phyloP scores from a whole-genome alignment of 2,329 filamentous ascomycete species.

The Fusarium dlaminii region DNA sequence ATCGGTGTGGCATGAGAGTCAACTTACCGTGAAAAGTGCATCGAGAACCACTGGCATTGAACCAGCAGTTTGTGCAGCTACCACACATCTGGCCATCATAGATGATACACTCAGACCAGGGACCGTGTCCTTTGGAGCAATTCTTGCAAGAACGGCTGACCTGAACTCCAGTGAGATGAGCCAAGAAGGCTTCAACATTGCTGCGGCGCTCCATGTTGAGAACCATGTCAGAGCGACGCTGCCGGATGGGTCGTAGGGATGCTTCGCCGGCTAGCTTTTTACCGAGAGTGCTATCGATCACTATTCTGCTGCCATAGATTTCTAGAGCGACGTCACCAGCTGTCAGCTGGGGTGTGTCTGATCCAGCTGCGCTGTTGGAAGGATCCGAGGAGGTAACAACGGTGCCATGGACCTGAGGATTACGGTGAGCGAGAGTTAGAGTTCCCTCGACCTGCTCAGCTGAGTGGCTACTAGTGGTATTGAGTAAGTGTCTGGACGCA shows the following conservation, averaged over 20 bases:
- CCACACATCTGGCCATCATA: constrained; percentile 69
- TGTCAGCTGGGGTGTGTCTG: constrained; percentile 35
- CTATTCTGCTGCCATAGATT: constrained; percentile 58
- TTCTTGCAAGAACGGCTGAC: constrained; percentile 65
- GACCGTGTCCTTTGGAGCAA: constrained; percentile 68
- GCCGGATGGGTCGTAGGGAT: constrained; percentile 60
- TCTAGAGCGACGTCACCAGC: constrained; percentile 59
- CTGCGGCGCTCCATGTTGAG: constrained; percentile 67
- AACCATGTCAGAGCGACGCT: constrained; percentile 63
- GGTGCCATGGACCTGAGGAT: background rate
- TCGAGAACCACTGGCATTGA: constrained; percentile 67
- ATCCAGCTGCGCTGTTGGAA: background rate
- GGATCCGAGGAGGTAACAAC: background rate
- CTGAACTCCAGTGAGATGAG: constrained; percentile 63
- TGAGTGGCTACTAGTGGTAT: background rate
- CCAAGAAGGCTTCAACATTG: constrained; percentile 68
- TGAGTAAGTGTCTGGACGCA: background rate
- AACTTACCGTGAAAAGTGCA: constrained; percentile 68
- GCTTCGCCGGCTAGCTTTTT: constrained; percentile 61
- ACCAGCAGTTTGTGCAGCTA: constrained; percentile 71
- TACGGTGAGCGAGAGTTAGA: background rate
- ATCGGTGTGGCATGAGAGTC: background rate
- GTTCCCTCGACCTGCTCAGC: background rate
- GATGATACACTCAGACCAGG: constrained; percentile 68
- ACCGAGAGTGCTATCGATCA: constrained; percentile 64